Percentiles rank a stretch among this genome's conserved stretches.
Evolutionary conservation across 306 rosid species (phyloP).

Genomic region (Psophocarpus tetragonolobus): DNA sequence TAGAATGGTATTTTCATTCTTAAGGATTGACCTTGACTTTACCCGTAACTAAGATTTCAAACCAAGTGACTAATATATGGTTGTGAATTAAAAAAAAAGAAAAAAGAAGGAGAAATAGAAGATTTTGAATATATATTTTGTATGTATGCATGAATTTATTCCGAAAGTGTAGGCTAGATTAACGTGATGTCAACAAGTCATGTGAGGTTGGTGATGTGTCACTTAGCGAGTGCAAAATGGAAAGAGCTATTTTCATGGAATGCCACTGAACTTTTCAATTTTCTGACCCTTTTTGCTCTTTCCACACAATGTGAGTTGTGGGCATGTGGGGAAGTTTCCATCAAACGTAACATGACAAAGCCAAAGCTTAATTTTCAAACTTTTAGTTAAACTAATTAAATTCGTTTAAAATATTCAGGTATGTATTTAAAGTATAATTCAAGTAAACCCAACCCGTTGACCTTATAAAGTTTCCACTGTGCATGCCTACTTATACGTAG

Average conservation of each 20-base stretch:
- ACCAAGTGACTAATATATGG: too few species aligned
- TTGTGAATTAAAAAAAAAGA: too few species aligned
- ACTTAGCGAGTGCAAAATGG: background rate
- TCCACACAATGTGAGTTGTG: background rate
- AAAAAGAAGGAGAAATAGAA: background rate
- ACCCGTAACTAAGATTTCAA: too few species aligned
- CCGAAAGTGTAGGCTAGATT: slow-evolving; percentile 27
- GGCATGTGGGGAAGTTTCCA: background rate
- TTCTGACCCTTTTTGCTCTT: slow-evolving; percentile 10
- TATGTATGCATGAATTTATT: background rate
- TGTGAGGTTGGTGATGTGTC: slow-evolving; percentile 37
- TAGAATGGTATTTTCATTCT: too few species aligned
- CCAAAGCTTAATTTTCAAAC: background rate
- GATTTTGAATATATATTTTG: background rate
- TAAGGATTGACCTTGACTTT: too few species aligned
- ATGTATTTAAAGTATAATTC: background rate
- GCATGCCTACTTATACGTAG: background rate
- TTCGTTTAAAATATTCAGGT: background rate
- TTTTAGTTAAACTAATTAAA: background rate
- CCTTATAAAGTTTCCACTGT: background rate
- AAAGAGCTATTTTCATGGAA: slow-evolving; percentile 6
- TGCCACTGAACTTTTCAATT: slow-evolving; percentile 13
- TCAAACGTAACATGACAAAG: background rate
- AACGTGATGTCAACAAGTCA: slow-evolving; percentile 22
- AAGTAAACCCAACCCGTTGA: background rate